Base-by-base conservation (phyloP, 805 yeast genomes). In the Wickerhamomyces queroliae region DNA sequence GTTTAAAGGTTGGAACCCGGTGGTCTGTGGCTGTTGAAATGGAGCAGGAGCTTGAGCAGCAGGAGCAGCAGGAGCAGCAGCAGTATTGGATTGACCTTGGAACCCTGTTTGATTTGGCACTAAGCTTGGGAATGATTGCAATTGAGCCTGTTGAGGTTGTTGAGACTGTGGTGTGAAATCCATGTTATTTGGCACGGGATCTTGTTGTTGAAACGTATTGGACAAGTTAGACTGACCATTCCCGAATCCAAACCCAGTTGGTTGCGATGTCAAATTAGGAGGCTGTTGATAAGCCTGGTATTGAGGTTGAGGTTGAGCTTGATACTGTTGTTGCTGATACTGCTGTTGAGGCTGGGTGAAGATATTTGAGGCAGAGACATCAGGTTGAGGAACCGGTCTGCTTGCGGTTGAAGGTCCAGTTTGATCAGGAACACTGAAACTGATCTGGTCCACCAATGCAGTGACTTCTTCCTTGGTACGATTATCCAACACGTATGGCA, bases 391-490 rank as follows among this genome's bases (percentile, higher is more conserved):
- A 36, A 61, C 59, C 7, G 58, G 53, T 17, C 13, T 20, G 11
- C 26, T 12, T 19, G 35, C 12, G 13, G 36, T 6, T 7, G 29
- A 21, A 15, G 47, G 40, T 20, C 43, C 42, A 20, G 44, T 45
- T 3, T 56, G 63, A 42, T 81, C 91, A 2, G 86, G 87, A 35
- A 87, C 76, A 39, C 76, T 70, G 55, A 89, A 83, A 52, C 78
- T 84, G 53, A 91, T 90, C 38, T 86, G 83, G 59, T 89, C 96
- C 24, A 91, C 93, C 62, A 85, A 79, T 47, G 88, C 78, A 36
- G 80, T 72, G 5, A 91, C 96, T 61, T 91, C 97, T 54, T 86
- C 84, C 53, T 67, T 68, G 64, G 88, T 76, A 46, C 74, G 80
- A 19, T 73, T 73, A 28, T 95, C 95, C 48, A 90, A 63, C 21